Evolutionary conservation across 352 stramenopile species (phyloP), one percentile per base, ranked within the genome.

Genomic region (Aphanomyces invadans): DNA sequence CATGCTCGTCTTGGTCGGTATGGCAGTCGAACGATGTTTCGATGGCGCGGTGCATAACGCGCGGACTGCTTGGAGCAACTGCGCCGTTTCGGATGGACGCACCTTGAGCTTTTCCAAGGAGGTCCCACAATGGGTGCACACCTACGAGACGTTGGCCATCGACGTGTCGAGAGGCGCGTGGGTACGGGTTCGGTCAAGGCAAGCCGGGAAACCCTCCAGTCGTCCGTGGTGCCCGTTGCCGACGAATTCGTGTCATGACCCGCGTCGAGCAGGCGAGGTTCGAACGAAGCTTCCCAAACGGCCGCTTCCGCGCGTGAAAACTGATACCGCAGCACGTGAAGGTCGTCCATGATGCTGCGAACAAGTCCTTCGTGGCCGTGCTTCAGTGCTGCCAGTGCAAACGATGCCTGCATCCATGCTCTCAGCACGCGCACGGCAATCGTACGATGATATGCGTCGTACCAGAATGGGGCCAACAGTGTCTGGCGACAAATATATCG

Each of bases 1-100:
- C 51, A 84, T 79, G 86, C 10, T 79, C 80, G n/a, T 70, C 74
- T 7, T 44, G 19, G 45, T 31, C 12, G 32, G 17, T 25, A 23
- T 48, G 26, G 52, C n/a, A 12, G 32, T 25, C 10, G 39, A 69
- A 73, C 3, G 31, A 70, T 68, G 12, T 68, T 52, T 38, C 26
- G 25, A 25, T 15, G 21, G 4, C 3, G 4, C 19, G 23, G n/a
- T 10, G 49, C 49, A 42, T 15, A 42, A 15, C 7, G 36, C 36
- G 7, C 36, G 36, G 7, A 42, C 36, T 7, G 15, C 36, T 15
- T 42, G 7, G 36, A 42, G 36, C 36, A 42, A 42, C 7, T 42
- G 36, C 36, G 36, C 36, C 36, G 15, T 7, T 15, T 42, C 36
- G 7, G 36, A 7, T 7, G 36, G 36, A 42, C 36, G 36, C 7